Evolutionary conservation across 1,139 yeast species (phyloP).

Genomic region (Kurtzmaniella quercitrusa): DNA sequence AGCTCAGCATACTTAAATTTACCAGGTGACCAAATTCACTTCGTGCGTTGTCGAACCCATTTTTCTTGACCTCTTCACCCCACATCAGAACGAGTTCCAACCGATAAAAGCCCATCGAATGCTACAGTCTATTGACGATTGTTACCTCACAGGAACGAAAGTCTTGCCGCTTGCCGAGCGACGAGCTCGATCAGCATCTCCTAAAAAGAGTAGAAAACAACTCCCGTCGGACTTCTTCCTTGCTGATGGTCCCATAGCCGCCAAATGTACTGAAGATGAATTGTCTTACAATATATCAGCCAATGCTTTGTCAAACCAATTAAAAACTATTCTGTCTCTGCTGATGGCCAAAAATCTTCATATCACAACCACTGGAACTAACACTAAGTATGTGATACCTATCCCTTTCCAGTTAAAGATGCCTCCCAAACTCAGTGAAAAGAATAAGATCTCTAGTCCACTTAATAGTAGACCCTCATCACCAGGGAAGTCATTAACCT

Average conservation of each 20-base stretch:
- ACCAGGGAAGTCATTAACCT: slow-evolving; percentile 11
- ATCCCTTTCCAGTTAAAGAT: slow-evolving; percentile 40
- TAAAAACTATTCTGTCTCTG: slow-evolving; percentile 30
- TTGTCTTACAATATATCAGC: slow-evolving; percentile 17
- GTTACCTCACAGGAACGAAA: slow-evolving; percentile 6
- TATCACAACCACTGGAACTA: slow-evolving; percentile 21
- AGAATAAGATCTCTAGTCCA: slow-evolving; percentile 11
- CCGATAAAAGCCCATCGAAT: neutral
- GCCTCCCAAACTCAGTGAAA: slow-evolving; percentile 40
- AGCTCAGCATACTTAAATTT: too few species aligned
- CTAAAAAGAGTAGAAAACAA: slow-evolving; percentile 23
- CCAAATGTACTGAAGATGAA: slow-evolving; percentile 14
- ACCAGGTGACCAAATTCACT: too few species aligned
- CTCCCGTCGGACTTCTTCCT: slow-evolving; percentile 19
- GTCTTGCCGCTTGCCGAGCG: slow-evolving; percentile 11
- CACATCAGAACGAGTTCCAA: neutral
- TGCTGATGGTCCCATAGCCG: slow-evolving; percentile 16
- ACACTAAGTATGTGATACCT: slow-evolving; percentile 34
- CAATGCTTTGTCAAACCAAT: slow-evolving; percentile 18
- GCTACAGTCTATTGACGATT: slow-evolving; percentile 20
- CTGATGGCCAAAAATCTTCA: slow-evolving; percentile 37
- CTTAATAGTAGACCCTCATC: slow-evolving; percentile 11
- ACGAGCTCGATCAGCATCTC: slow-evolving; percentile 30
- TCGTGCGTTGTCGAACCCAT: too few species aligned
- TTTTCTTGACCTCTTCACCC: too few species aligned